Conservation (phyloP, 345 rosid genomes). For the Populus euphratica region DNA sequence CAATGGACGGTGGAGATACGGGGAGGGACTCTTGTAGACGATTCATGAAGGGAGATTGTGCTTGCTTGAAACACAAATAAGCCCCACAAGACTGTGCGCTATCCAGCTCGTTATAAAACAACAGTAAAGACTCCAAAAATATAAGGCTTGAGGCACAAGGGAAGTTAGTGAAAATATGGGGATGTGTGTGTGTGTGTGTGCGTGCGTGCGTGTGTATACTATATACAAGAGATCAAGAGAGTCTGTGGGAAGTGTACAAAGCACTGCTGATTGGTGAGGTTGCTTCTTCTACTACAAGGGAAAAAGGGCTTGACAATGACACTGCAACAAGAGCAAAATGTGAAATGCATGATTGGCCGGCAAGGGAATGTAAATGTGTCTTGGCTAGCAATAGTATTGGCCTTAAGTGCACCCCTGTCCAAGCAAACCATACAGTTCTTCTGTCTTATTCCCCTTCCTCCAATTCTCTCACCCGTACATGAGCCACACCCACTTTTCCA, state of each 20-base stretch:
- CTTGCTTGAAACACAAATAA: conserved; percentile 27
- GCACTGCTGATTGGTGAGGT: conserved; percentile 53
- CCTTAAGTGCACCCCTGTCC: conserved; percentile 32
- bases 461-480: conserved; percentile 19
- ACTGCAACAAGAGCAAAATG: conserved; percentile 47
- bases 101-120: background rate
- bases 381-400: conserved; percentile 5
- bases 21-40: conserved; percentile 12
- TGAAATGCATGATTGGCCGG: conserved; percentile 42
- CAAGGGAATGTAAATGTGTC: conserved; percentile 25
- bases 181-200: no score
- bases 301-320: conserved; percentile 53
- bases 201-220: no score
- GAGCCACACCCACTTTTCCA: conserved; percentile 38
- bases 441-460: conserved; percentile 6
- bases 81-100: background rate
- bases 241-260: conserved; percentile 42
- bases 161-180: conserved; percentile 15
- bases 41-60: conserved; percentile 1
- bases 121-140: background rate
- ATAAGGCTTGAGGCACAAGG: conserved; percentile 37
- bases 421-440: conserved; percentile 35
- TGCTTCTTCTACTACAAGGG: conserved; percentile 54
- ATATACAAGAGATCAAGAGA: background rate
- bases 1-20: conserved; percentile 24